Base-by-base conservation (phyloP, 768 basidiomycete species). In the Phanerochaete sordida region DNA sequence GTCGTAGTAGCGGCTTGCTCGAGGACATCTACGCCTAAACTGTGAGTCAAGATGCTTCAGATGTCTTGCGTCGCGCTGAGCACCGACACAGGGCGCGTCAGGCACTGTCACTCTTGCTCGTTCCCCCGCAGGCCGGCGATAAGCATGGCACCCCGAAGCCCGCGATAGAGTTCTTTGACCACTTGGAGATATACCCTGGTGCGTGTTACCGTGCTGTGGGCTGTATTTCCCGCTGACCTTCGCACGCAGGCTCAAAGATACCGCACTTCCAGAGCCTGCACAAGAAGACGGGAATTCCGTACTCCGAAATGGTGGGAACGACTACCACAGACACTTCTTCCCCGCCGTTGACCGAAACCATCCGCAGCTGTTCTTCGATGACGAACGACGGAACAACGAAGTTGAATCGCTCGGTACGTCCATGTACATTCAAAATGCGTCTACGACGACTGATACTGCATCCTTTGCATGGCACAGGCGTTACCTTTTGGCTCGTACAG, bases 111-210 rank as follows among this genome's bases (percentile, higher is more conserved):
- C 76, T 89, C 1, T 76, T 91, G 30, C 79, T 80, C 21, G 72
- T 90, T 6, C 80, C 81, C 15, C 76, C 79, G 2, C 66, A 68
- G 43, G 47, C 61, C 2, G 73, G 74, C 15, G 71, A 75, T 33
- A 67, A 72, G 27, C 66, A 63, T 33, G 70, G 63, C 1, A 64
- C 70, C 6, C 71, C 77, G 0, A 75, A 69, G 15, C 73, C 81
- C 19, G 90, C 88, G 0, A 76, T 81, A 56, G 71, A 79, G 31
- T 87, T 84, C 63, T 90, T 91, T 66, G 83, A 88, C 66, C 81
- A 90, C 59, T 63, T 83, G 47, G 88, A 91, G 66, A 89, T 92
- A 71, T 91, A 88, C 68, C 88, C 88, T 26, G 86, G 85, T 83
- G 62, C 23, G 69, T 67, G 44, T 53, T 28, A 52, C 24, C 30